Conservation (phyloP, 2,329 filamentous ascomycete species). For the Meredithiella fracta region DNA sequence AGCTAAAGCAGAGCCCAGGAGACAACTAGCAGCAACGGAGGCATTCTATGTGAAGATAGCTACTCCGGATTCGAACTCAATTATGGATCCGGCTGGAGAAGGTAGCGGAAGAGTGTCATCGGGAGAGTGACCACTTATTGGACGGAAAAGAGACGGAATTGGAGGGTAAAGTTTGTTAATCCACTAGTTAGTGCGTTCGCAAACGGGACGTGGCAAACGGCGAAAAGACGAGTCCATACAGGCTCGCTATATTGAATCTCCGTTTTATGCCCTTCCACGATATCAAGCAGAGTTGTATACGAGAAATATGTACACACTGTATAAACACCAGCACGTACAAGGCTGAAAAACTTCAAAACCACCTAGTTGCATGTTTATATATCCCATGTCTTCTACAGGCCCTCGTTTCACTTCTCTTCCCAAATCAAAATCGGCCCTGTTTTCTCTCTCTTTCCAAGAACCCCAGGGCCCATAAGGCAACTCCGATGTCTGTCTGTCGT, state of each 20-base stretch:
- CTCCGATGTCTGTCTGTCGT: not conserved
- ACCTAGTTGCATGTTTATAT: not conserved
- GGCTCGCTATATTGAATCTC: too few relatives aligned
- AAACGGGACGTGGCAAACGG: too few relatives aligned
- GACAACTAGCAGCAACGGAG: not conserved
- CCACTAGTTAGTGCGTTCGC: too few relatives aligned
- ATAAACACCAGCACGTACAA: not conserved
- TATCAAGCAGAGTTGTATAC: not conserved
- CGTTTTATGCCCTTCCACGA: too few relatives aligned
- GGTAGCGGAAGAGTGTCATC: too few relatives aligned
- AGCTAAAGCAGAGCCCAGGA: not conserved
- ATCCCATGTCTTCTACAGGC: not conserved
- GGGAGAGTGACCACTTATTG: too few relatives aligned
- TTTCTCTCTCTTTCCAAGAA: not conserved
- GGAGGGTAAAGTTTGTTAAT: too few relatives aligned
- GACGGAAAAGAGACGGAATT: too few relatives aligned
- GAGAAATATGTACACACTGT: not conserved
- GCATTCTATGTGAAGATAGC: not conserved
- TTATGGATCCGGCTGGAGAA: not conserved
- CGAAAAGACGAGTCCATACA: too few relatives aligned
- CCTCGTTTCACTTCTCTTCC: not conserved
- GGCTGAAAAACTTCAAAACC: too few relatives aligned
- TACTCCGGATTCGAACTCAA: not conserved
- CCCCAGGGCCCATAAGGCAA: not conserved
- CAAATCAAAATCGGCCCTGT: not conserved